phyloP scores from a whole-genome alignment of 345 rosid genomes.

The Eucalyptus coolabah region DNA sequence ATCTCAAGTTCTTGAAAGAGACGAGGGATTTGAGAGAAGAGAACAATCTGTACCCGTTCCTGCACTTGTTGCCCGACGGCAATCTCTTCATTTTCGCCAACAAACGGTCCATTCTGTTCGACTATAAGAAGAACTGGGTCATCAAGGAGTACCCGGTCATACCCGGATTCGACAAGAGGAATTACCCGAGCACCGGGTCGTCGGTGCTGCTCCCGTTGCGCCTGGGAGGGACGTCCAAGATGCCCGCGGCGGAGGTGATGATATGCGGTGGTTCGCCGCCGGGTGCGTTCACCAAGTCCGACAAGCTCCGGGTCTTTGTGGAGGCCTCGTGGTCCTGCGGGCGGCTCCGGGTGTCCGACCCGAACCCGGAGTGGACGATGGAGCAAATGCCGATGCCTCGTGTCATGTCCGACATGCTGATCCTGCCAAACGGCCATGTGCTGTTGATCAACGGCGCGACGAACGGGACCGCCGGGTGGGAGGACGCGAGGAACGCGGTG shows the following conservation, averaged over 20 bases:
- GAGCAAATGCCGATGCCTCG: slow-evolving; percentile 79
- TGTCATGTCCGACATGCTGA: slow-evolving; percentile 61
- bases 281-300: slow-evolving; percentile 35
- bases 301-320: slow-evolving; percentile 16
- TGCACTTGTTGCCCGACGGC: slow-evolving; percentile 65
- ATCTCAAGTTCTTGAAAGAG: slow-evolving; percentile 44
- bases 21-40: slow-evolving; percentile 56
- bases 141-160: slow-evolving; percentile 49
- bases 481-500: slow-evolving; percentile 50
- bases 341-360: slow-evolving; percentile 50
- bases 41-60: slow-evolving; percentile 78
- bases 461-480: slow-evolving; percentile 87
- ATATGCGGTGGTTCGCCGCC: slow-evolving; percentile 70
- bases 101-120: slow-evolving; percentile 44
- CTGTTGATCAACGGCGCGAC: slow-evolving; percentile 62
- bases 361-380: slow-evolving; percentile 57
- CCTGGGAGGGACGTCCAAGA: background rate
- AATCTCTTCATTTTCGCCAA: slow-evolving; percentile 77
- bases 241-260: slow-evolving; percentile 49
- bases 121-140: slow-evolving; percentile 26
- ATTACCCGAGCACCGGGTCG: slow-evolving; percentile 78
- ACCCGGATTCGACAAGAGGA: slow-evolving; percentile 56
- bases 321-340: slow-evolving; percentile 64
- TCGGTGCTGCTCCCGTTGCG: slow-evolving; percentile 66
- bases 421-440: slow-evolving; percentile 51